These are phyloP conservation scores for Leptographium galeiforme DNA, from an alignment of 2,329 filamentous ascomycete genomes.

Conservation along the genomic window DNA sequence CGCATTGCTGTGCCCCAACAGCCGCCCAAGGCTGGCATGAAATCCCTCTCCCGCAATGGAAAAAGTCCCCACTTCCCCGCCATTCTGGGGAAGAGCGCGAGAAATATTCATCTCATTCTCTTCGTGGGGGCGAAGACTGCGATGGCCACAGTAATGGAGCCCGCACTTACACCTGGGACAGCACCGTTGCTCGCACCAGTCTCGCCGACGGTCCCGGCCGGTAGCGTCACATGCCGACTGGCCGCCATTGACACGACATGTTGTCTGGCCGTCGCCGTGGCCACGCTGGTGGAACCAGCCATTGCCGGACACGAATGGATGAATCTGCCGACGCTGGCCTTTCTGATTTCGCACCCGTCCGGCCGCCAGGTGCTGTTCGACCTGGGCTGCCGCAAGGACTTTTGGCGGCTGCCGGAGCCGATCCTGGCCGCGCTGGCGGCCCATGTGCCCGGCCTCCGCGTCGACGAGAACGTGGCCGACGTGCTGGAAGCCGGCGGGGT, in stretches of 20 bases:
- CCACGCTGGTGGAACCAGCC: neutral
- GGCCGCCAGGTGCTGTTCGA: conserved; percentile 13
- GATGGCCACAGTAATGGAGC: too few relatives aligned
- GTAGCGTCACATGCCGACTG: neutral
- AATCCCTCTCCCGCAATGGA: too few relatives aligned
- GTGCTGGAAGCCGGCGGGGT: conserved; percentile 10
- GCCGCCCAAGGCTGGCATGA: too few relatives aligned
- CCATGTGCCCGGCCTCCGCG: conserved; percentile 1
- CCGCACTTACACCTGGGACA: too few relatives aligned
- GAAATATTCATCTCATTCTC: too few relatives aligned
- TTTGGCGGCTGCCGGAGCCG: neutral
- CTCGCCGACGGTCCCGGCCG: too few relatives aligned
- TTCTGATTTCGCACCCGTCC: conserved; percentile 6
- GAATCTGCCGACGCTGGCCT: conserved; percentile 2
- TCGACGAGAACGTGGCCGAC: conserved; percentile 6
- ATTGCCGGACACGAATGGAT: neutral
- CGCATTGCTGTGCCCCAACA: too few relatives aligned
- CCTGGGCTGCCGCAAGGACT: conserved; percentile 10
- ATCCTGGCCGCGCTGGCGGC: neutral
- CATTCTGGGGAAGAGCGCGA: too few relatives aligned
- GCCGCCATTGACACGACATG: neutral
- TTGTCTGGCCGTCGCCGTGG: neutral
- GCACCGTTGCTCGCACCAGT: neutral
- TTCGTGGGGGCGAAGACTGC: too few relatives aligned
- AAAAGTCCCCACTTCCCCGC: too few relatives aligned